Base-by-base conservation (phyloP, 805 yeast genomes). In the Starmerella floris region DNA sequence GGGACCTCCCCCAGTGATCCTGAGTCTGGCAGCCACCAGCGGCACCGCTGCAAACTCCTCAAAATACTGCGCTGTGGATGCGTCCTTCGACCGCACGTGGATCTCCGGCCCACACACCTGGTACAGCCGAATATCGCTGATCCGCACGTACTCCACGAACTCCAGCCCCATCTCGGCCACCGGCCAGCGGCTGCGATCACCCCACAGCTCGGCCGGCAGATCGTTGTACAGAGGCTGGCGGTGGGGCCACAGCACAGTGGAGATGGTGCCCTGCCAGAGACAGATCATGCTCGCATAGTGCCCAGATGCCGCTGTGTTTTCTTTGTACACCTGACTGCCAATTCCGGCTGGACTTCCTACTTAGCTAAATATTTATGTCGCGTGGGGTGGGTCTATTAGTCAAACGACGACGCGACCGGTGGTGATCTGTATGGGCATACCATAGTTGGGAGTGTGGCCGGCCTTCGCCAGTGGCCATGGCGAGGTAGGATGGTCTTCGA, bases 91-190 rank as follows among this genome's bases (percentile, higher is more conserved):
- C 34, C 45, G 35, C 13, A 54, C 51, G 15, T 25, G 30, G 23
- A 52, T 21, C 35, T 44, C 53, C 5, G 55, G 49, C 8, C 55
- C 51, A 10, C 37, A 30, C 13, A 53, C 33, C 3, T 42, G 30
- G 45, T 51, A 49, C 16, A 51, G 20, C 15, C 54, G 54, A 6
- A 50, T 38, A 21, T 41, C 40, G 10, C 11, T 20, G 1, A 48
- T 27, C 11, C 21, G 30, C 4, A 43, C 48, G 43, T 35, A 46
- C 39, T 30, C 16, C 20, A 23, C 35, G 33, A 48, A 48, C 23
- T 6, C 30, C 19, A 46, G 36, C 16, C 26, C 30, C 23, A 6
- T 21, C 27, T 22, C 21, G 32, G 37, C 37, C 22, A 15, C 16
- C 21, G 31, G 28, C 37, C 13, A n/a, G 19, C n/a, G 17, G 17